A percentile compares a stretch with the other conserved stretches of the same genome.
Evolutionary conservation across 768 basidiomycete genomes (phyloP).

Genomic region (Mycena maculata): DNA sequence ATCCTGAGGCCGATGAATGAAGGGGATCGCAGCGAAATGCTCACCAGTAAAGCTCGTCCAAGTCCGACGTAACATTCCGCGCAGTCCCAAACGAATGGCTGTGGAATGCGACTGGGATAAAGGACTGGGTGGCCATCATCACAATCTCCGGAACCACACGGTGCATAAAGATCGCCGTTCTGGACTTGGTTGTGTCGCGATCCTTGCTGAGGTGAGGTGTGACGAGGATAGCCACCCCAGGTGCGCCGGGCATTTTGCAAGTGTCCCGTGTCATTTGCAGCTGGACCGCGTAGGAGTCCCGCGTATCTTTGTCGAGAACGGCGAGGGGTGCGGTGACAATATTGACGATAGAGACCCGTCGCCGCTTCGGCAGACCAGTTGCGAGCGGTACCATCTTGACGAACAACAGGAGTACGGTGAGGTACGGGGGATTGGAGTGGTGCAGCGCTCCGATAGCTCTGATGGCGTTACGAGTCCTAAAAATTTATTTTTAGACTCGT

Average conservation of each 20-base stretch:
- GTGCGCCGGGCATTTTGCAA: constrained; percentile 2
- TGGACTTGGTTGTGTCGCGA: background rate
- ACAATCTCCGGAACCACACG: constrained; percentile 7
- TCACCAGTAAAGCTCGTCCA: constrained; percentile 21
- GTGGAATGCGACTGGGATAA: background rate
- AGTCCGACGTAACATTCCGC: background rate
- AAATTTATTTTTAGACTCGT: no score
- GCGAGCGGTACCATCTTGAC: constrained; percentile 9
- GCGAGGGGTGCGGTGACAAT: constrained; percentile 15
- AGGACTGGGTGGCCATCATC: background rate
- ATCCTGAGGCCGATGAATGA: background rate
- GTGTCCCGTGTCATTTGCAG: background rate
- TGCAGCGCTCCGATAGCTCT: constrained; percentile 20
- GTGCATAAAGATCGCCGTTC: constrained; percentile 4
- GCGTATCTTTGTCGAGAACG: background rate
- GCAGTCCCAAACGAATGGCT: constrained; percentile 12
- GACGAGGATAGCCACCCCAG: background rate
- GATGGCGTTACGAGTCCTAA: constrained; percentile 9
- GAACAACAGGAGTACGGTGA: constrained; percentile 5
- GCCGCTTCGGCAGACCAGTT: background rate
- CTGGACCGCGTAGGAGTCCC: background rate
- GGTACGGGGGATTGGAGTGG: constrained; percentile 11
- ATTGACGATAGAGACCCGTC: constrained; percentile 7
- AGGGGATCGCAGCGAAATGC: background rate
- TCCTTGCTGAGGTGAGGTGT: background rate